A percentile compares a stretch with the other conserved stretches of the same genome.
Conservation (phyloP, 1,284 basidiomycete species). For the Xerocomus nothofagi region DNA sequence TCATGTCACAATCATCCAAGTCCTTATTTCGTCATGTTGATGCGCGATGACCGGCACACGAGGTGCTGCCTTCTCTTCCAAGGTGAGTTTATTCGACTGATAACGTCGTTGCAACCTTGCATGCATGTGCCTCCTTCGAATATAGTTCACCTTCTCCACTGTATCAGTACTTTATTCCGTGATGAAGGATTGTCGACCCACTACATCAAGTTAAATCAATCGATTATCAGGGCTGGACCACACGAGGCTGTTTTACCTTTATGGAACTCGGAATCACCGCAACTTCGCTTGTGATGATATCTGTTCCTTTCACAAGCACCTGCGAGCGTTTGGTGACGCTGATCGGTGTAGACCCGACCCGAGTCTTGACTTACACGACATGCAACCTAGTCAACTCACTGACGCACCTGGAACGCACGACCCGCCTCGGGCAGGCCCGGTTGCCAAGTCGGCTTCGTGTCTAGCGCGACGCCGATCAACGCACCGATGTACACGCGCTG, state of each 20-base stretch:
- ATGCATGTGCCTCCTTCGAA: neutral
- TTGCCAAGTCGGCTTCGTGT: no score
- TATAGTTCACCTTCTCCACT: neutral
- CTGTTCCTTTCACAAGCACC: neutral
- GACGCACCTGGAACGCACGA: no score
- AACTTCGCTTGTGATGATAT: no score
- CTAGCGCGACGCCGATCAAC: no score
- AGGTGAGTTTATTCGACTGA: neutral
- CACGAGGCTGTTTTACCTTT: neutral
- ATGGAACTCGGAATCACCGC: neutral
- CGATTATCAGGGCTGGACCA: neutral
- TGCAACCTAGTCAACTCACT: no score
- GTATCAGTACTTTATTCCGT: no score
- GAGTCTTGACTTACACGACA: no score
- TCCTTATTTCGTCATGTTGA: no score
- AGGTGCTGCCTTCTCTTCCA: neutral
- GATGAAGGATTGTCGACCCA: neutral
- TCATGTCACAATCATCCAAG: neutral
- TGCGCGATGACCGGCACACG: neutral
- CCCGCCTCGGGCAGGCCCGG: no score
- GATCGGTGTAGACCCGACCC: no score
- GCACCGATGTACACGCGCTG: constrained; percentile 28
- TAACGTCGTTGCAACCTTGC: neutral
- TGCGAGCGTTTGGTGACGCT: no score
- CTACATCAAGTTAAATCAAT: neutral